Conservation (phyloP, 2,329 filamentous ascomycete species). For the Malbranchea zuffiana region DNA sequence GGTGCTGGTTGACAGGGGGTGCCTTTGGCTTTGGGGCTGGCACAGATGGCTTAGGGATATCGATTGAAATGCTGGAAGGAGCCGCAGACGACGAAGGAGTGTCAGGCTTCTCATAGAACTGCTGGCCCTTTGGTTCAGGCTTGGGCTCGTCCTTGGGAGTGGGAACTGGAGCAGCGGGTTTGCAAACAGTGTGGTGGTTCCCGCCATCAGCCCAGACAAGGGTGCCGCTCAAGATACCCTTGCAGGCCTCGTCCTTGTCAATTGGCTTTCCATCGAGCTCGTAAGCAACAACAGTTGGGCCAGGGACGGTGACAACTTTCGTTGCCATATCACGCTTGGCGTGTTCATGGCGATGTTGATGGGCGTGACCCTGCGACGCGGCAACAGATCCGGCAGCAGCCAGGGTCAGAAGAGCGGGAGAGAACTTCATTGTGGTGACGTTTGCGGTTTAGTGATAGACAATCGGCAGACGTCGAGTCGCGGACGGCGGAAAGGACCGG, state of each 20-base stretch:
- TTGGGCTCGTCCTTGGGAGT: slow-evolving; percentile 23
- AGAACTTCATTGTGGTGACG: slow-evolving; percentile 31
- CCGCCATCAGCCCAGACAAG: slow-evolving; percentile 54
- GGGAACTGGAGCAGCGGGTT: slow-evolving; percentile 21
- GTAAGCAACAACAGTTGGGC: slow-evolving; percentile 59
- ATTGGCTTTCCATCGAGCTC: slow-evolving; percentile 56
- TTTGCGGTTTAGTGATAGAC: neutral
- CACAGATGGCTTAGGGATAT: slow-evolving; percentile 18
- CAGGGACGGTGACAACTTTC: slow-evolving; percentile 45
- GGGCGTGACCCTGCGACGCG: slow-evolving; percentile 28
- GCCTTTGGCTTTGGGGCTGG: neutral
- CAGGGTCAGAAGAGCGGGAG: slow-evolving; percentile 29
- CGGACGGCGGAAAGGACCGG: slow-evolving; percentile 13
- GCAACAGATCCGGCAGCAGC: slow-evolving; percentile 30
- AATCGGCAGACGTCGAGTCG: slow-evolving; percentile 12
- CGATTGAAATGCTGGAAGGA: slow-evolving; percentile 16
- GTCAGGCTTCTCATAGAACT: slow-evolving; percentile 6
- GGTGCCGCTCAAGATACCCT: slow-evolving; percentile 59
- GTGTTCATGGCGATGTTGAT: slow-evolving; percentile 29
- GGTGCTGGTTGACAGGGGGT: neutral
- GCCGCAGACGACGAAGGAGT: neutral
- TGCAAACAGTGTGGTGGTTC: slow-evolving; percentile 46
- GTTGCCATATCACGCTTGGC: slow-evolving; percentile 34
- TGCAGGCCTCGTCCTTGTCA: slow-evolving; percentile 52
- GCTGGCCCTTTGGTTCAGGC: slow-evolving; percentile 15